phyloP scores from a whole-genome alignment of 2,329 filamentous ascomycete genomes.

The Mariannaea elegans region DNA sequence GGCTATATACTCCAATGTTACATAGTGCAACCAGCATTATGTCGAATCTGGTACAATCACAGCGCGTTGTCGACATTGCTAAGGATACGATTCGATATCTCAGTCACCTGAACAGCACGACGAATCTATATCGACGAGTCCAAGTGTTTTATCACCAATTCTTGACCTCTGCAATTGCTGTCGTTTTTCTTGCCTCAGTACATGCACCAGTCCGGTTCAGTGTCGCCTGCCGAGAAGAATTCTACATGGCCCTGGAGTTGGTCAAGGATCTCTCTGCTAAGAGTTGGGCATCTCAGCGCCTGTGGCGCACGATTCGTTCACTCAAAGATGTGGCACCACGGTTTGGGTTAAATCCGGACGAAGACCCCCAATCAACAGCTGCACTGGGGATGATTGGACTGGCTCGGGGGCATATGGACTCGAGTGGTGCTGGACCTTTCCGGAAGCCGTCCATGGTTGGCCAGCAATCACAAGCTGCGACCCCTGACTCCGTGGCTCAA shows the following conservation, averaged over 20 bases:
- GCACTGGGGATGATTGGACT: slow-evolving; percentile 66
- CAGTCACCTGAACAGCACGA: slow-evolving; percentile 74
- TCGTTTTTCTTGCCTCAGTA: slow-evolving; percentile 79
- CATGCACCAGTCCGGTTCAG: slow-evolving; percentile 79
- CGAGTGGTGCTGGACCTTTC: slow-evolving; percentile 36
- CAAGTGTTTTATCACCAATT: slow-evolving; percentile 87
- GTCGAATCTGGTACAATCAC: slow-evolving; percentile 76
- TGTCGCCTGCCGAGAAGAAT: slow-evolving; percentile 74
- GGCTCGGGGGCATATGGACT: slow-evolving; percentile 51
- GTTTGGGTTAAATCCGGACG: slow-evolving; percentile 64
- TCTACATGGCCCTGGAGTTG: slow-evolving; percentile 80
- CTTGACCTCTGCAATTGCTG: slow-evolving; percentile 76
- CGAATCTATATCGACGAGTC: slow-evolving; percentile 74
- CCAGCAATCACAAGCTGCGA: slow-evolving; percentile 33
- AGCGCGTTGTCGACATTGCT: slow-evolving; percentile 77
- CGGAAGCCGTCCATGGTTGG: slow-evolving; percentile 41
- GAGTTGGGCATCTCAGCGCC: slow-evolving; percentile 74
- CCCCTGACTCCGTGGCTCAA: slow-evolving; percentile 39
- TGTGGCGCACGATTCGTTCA: slow-evolving; percentile 77
- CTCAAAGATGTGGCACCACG: slow-evolving; percentile 77
- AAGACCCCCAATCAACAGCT: slow-evolving; percentile 61
- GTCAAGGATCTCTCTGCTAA: slow-evolving; percentile 77
- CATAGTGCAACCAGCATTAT: slow-evolving; percentile 86
- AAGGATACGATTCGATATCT: slow-evolving; percentile 80
- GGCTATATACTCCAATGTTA: slow-evolving; percentile 87